phyloP scores from a whole-genome alignment of 1,284 basidiomycete genomes.

The Gomphus sp. region DNA sequence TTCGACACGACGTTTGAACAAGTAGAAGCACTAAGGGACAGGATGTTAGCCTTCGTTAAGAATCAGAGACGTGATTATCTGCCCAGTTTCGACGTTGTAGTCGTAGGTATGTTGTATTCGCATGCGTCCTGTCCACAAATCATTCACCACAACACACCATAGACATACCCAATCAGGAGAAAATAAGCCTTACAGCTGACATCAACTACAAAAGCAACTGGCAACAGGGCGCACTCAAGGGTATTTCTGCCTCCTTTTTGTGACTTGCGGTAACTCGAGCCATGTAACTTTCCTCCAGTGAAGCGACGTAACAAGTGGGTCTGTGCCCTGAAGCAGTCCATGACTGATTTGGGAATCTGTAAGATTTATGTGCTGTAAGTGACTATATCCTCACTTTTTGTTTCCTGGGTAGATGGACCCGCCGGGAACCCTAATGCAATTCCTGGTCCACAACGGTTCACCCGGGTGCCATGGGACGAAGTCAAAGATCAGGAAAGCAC shows the following conservation, averaged over 20 bases:
- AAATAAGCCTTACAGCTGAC: constrained; percentile 70
- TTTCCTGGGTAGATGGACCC: constrained; percentile 2
- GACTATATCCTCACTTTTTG: neutral
- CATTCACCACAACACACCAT: constrained; percentile 10
- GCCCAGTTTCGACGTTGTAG: constrained; percentile 61
- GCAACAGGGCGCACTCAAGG: constrained; percentile 73
- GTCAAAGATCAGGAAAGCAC: constrained; percentile 36
- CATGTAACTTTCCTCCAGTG: constrained; percentile 25
- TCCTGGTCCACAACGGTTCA: constrained; percentile 49
- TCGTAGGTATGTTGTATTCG: constrained; percentile 37
- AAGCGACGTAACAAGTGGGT: constrained; percentile 88
- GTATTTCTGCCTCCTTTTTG: constrained; percentile 23
- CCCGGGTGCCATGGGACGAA: constrained; percentile 63
- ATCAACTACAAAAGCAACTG: constrained; percentile 91
- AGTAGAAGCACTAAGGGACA: constrained; percentile 68
- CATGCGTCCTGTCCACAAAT: neutral
- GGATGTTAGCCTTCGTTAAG: constrained; percentile 78
- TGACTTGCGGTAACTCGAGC: neutral
- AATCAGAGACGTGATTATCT: constrained; percentile 64
- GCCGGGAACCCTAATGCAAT: constrained; percentile 52
- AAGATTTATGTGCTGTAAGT: constrained; percentile 41
- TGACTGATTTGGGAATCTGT: constrained; percentile 66
- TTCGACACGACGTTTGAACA: constrained; percentile 78
- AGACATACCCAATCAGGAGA: constrained; percentile 80
- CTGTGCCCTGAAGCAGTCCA: constrained; percentile 70